A percentile compares a stretch with the other conserved stretches of the same genome.
phyloP scores from a whole-genome alignment of 768 basidiomycete genomes.

The Tephrocybe sp. region DNA sequence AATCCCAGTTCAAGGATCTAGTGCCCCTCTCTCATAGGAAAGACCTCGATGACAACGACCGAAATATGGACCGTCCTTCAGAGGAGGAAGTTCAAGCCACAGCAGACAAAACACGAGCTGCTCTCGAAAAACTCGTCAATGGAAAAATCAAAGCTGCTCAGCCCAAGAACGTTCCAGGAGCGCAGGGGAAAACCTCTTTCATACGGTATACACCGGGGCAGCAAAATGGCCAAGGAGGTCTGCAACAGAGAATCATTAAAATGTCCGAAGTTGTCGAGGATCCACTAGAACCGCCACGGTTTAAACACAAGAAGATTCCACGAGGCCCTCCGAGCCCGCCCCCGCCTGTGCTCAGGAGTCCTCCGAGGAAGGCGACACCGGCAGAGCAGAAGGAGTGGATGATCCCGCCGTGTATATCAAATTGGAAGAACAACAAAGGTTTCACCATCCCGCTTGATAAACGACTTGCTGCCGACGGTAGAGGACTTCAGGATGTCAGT shows the following conservation, averaged over 20 bases:
- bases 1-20: slow-evolving; percentile 97
- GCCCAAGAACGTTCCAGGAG: slow-evolving; percentile 90
- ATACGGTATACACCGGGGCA: slow-evolving; percentile 97
- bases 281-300: slow-evolving; percentile 92
- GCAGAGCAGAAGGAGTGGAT: slow-evolving; percentile 99
- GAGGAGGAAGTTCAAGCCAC: slow-evolving; percentile 92
- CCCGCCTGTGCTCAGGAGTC: slow-evolving; percentile 91
- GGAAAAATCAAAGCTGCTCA: slow-evolving; percentile 99
- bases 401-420: slow-evolving; percentile 99
- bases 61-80: slow-evolving; percentile 86
- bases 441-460: slow-evolving; percentile 99
- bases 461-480: slow-evolving; percentile 95
- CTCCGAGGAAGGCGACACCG: slow-evolving; percentile 92
- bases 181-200: slow-evolving; percentile 80
- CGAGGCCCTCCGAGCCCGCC: slow-evolving; percentile 95
- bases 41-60: slow-evolving; percentile 74
- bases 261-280: slow-evolving; percentile 99
- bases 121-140: slow-evolving; percentile 89
- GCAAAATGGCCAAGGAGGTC: slow-evolving; percentile 60
- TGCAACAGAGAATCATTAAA: slow-evolving; percentile 97
- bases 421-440: slow-evolving; percentile 99
- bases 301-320: slow-evolving; percentile 99
- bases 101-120: slow-evolving; percentile 84
- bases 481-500: slow-evolving; percentile 94
- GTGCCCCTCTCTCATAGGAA: slow-evolving; percentile 88